Evolutionary conservation across 176 grass and related monocot genomes (phyloP).

Genomic region (Carex cristatella): DNA sequence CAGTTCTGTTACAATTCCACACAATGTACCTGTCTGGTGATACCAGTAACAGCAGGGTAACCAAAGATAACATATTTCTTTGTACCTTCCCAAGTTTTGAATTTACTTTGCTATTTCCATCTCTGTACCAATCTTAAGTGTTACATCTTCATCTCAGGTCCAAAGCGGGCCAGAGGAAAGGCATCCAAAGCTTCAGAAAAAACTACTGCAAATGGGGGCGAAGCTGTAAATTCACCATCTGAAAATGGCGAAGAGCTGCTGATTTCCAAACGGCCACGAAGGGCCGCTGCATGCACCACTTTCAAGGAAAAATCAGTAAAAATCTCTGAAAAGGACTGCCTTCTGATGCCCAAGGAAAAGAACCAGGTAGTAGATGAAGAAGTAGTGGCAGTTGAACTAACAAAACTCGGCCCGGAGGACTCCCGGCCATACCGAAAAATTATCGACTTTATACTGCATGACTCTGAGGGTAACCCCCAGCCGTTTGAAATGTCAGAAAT

Average conservation of each 20-base stretch:
- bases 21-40: neutral
- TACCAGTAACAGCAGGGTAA: neutral
- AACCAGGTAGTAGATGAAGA: conserved; percentile 68
- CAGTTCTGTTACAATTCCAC: neutral
- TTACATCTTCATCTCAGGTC: conserved; percentile 7
- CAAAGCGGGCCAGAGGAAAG: conserved; percentile 13
- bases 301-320: conserved; percentile 73
- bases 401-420: conserved; percentile 68
- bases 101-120: neutral
- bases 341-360: conserved; percentile 54
- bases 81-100: neutral
- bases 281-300: conserved; percentile 68
- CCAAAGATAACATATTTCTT: neutral
- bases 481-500: conserved; percentile 99
- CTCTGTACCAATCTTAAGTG: neutral
- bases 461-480: conserved; percentile 75
- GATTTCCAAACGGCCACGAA: conserved; percentile 52
- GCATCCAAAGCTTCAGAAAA: conserved; percentile 14
- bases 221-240: conserved; percentile 3
- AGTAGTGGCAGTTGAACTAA: conserved; percentile 71
- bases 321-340: conserved; percentile 56
- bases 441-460: conserved; percentile 84
- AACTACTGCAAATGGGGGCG: neutral
- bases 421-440: conserved; percentile 68
- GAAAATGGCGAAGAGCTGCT: conserved; percentile 32